Conservation (phyloP, 1,284 basidiomycete species). For the Inonotus hispidus region DNA sequence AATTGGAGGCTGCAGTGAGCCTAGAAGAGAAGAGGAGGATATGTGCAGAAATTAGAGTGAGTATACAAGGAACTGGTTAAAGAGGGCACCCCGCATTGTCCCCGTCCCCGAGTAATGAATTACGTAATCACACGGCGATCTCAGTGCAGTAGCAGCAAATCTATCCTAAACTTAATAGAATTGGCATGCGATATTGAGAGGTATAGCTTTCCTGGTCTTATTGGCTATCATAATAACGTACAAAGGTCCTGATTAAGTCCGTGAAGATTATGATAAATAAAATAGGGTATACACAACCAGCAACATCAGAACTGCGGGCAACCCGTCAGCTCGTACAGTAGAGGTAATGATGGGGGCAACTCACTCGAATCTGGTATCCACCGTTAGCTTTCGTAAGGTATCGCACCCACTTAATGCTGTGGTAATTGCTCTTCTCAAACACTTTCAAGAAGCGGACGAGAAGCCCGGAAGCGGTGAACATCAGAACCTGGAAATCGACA, state of each 20-base stretch:
- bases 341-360: slow-evolving; percentile 24
- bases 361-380: slow-evolving; percentile 79
- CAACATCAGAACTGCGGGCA: not conserved
- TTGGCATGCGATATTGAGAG: not conserved
- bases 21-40: slow-evolving; percentile 9
- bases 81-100: slow-evolving; percentile 5
- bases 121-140: not conserved
- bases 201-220: not conserved
- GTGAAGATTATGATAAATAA: not conserved
- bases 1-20: not conserved
- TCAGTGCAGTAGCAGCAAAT: too few relatives aligned
- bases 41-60: slow-evolving; percentile 1
- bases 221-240: not conserved
- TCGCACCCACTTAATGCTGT: slow-evolving; percentile 90
- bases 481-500: slow-evolving; percentile 96
- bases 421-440: slow-evolving; percentile 93
- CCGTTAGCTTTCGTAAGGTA: slow-evolving; percentile 87
- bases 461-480: slow-evolving; percentile 96
- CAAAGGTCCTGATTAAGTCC: not conserved
- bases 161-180: not conserved
- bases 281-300: not conserved
- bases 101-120: slow-evolving; percentile 1
- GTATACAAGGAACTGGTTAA: not conserved
- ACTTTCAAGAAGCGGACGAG: slow-evolving; percentile 98
- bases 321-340: not conserved